Evolutionary conservation across 1,284 basidiomycete genomes (phyloP).

Genomic region (Waitea zeae): DNA sequence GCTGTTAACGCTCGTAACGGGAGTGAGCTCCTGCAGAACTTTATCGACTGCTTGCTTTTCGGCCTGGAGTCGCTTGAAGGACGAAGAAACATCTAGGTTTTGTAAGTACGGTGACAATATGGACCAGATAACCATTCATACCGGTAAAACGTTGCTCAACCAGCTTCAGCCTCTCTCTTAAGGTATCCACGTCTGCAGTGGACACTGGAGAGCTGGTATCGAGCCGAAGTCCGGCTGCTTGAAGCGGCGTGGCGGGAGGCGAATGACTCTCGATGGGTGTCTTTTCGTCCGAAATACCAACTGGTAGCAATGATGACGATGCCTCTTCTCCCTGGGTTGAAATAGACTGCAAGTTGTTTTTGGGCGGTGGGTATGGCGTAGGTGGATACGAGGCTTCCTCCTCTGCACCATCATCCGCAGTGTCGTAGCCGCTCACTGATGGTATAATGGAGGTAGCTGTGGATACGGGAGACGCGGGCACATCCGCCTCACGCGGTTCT

Average conservation of each 20-base stretch:
- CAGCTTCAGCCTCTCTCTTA: conserved; percentile 45
- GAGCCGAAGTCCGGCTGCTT: conserved; percentile 1
- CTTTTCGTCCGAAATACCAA: not conserved
- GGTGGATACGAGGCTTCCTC: too few relatives aligned
- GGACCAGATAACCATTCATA: conserved; percentile 12
- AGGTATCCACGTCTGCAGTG: conserved; percentile 25
- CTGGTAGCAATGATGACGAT: not conserved
- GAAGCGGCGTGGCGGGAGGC: not conserved
- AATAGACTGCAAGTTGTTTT: not conserved
- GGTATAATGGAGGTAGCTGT: too few relatives aligned
- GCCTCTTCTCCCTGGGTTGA: not conserved
- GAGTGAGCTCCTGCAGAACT: conserved; percentile 57
- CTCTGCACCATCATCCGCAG: too few relatives aligned
- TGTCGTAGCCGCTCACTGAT: too few relatives aligned
- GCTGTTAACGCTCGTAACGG: conserved; percentile 52
- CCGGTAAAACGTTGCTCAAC: conserved; percentile 61
- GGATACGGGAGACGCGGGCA: too few relatives aligned
- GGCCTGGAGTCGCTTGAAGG: conserved; percentile 56
- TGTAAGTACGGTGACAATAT: conserved; percentile 4
- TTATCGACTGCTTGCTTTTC: conserved; percentile 57
- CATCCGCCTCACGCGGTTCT: too few relatives aligned
- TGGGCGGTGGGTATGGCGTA: too few relatives aligned
- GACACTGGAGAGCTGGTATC: not conserved
- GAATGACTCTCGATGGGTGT: not conserved
- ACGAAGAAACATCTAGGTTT: conserved; percentile 47